Conservation (phyloP, 768 basidiomycete genomes). For the Boletales sp. region DNA sequence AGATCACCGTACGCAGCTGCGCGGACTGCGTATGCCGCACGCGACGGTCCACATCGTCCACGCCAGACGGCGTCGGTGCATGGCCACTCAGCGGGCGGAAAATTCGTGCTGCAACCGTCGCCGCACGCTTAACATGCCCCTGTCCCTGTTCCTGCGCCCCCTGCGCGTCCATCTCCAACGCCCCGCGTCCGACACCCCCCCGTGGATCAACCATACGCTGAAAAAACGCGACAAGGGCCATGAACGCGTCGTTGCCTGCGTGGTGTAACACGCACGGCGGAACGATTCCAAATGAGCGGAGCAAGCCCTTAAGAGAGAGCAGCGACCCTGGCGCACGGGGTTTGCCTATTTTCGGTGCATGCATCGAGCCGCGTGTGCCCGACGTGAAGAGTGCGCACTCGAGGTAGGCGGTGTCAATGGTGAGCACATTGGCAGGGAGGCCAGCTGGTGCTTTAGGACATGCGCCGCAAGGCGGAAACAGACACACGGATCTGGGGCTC, state of each 20-base stretch:
- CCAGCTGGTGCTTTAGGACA: constrained; percentile 35
- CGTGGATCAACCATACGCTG: constrained; percentile 65
- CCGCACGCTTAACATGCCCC: constrained; percentile 8
- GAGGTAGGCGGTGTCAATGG: constrained; percentile 60
- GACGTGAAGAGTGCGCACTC: constrained; percentile 60
- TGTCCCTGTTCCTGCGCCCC: not conserved
- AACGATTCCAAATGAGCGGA: constrained; percentile 52
- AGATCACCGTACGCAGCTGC: constrained; percentile 9
- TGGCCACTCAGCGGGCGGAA: constrained; percentile 9
- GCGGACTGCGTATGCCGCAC: no score
- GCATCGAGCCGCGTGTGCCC: constrained; percentile 59
- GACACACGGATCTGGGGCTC: constrained; percentile 78
- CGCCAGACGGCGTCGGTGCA: not conserved
- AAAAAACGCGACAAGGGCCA: constrained; percentile 61
- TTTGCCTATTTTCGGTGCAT: constrained; percentile 54
- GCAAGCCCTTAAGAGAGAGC: constrained; percentile 59
- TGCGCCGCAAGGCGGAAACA: constrained; percentile 19
- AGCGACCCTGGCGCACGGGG: constrained; percentile 49
- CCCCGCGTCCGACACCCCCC: constrained; percentile 14
- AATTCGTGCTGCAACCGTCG: constrained; percentile 15
- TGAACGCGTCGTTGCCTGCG: constrained; percentile 78
- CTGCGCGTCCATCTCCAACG: not conserved
- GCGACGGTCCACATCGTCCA: constrained; percentile 17
- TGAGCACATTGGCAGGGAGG: constrained; percentile 68
- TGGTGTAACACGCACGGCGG: constrained; percentile 53